These are phyloP conservation scores for Nitzschia putrida DNA, from an alignment of 108 stramenopile genomes.

Conservation along the genomic window DNA sequence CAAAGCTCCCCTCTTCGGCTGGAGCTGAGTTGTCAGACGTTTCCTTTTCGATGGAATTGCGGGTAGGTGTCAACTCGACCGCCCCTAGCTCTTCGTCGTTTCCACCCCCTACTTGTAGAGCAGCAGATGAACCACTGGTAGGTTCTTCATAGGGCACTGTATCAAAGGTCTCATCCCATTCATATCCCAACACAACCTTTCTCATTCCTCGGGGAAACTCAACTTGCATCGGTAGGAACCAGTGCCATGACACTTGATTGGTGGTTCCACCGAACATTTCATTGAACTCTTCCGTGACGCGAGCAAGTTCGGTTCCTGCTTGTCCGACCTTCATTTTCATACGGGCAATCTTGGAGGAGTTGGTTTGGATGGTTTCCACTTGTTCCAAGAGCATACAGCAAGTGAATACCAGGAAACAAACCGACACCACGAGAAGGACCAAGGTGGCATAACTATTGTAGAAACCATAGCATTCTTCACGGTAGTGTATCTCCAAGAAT, in stretches of 20 bases:
- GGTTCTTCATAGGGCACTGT: constrained; percentile 52
- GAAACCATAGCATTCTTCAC: constrained; percentile 33
- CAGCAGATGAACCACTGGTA: neutral
- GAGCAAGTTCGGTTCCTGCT: constrained; percentile 63
- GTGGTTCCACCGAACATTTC: constrained; percentile 92
- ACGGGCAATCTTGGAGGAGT: constrained; percentile 91
- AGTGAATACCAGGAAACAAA: constrained; percentile 94
- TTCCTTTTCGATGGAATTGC: neutral
- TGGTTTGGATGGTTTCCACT: constrained; percentile 82
- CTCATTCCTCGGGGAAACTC: constrained; percentile 71
- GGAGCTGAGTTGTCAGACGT: neutral
- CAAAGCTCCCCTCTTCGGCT: constrained; percentile 2
- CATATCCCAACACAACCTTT: constrained; percentile 79
- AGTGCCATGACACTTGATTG: constrained; percentile 69
- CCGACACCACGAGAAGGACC: constrained; percentile 47
- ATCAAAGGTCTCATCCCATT: constrained; percentile 62
- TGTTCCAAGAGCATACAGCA: constrained; percentile 94
- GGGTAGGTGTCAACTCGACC: constrained; percentile 11
- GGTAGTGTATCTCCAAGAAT: constrained; percentile 9
- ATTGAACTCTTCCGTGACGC: constrained; percentile 81
- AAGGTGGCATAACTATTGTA: constrained; percentile 33
- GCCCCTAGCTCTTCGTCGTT: constrained; percentile 8
- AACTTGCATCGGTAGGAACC: constrained; percentile 68
- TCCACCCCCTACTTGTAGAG: neutral
- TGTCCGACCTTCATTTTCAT: constrained; percentile 83